Conservation (phyloP, 148 eudicot genomes). For the Persicaria tinctoria region DNA sequence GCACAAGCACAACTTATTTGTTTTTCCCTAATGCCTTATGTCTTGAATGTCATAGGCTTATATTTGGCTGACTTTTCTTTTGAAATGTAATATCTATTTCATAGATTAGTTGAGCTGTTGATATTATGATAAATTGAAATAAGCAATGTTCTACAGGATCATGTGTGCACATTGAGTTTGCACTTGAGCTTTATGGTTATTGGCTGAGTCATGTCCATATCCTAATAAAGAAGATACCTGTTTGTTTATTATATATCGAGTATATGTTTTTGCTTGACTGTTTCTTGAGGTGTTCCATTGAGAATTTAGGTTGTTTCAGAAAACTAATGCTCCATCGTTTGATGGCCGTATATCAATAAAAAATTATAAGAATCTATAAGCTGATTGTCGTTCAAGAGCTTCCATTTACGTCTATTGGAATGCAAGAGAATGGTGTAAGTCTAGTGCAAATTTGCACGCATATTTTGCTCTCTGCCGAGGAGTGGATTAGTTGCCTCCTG, state of each 20-base stretch:
- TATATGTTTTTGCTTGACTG: neutral
- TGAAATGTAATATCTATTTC: neutral
- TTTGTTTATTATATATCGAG: neutral
- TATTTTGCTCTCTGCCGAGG: neutral
- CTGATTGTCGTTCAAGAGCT: neutral
- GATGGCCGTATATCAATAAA: neutral
- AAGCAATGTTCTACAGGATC: neutral
- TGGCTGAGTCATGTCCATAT: neutral
- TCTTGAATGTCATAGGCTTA: neutral
- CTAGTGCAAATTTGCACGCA: neutral
- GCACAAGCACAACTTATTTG: neutral
- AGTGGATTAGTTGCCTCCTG: neutral
- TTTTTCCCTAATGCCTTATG: neutral
- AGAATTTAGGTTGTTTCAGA: neutral
- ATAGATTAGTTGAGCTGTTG: neutral
- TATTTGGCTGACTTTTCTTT: neutral
- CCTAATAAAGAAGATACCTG: neutral
- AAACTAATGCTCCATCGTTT: neutral
- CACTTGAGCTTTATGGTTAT: neutral
- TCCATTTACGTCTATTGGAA: neutral
- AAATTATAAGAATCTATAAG: neutral
- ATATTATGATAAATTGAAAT: neutral
- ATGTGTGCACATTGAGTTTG: neutral
- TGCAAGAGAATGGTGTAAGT: neutral
- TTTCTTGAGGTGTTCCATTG: neutral